A percentile compares a stretch with the other conserved stretches of the same genome.
These are phyloP conservation scores for Pholiota microspora DNA, from an alignment of 768 basidiomycete genomes.

Conservation along the genomic window DNA sequence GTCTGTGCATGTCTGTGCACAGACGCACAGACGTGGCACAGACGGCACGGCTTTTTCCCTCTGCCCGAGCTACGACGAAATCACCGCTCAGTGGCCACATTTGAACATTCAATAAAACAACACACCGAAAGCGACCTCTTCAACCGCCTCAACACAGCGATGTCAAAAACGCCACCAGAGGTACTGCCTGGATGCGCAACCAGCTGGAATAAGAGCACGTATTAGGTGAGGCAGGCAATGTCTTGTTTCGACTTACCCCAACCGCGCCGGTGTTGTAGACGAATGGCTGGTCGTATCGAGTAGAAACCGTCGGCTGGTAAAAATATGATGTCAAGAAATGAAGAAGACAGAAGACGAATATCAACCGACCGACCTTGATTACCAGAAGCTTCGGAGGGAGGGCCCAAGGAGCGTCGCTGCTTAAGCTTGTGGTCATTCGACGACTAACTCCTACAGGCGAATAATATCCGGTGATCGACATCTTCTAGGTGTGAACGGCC, in stretches of 20 bases:
- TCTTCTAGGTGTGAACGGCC: not conserved
- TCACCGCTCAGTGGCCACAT: not conserved
- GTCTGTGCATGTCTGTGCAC: too few relatives aligned
- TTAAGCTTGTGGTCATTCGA: too few relatives aligned
- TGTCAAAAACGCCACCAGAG: not conserved
- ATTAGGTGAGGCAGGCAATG: not conserved
- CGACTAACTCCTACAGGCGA: not conserved
- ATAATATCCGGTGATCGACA: not conserved
- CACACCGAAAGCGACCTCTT: not conserved
- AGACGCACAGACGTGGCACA: too few relatives aligned
- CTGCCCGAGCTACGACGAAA: not conserved
- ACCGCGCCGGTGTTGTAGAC: not conserved
- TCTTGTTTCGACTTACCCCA: not conserved
- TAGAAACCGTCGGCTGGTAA: not conserved
- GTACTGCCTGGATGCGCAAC: not conserved
- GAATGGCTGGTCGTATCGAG: constrained; percentile 1
- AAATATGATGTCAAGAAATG: not conserved
- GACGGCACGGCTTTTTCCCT: too few relatives aligned
- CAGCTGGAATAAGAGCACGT: not conserved
- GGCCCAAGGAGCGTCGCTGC: not conserved
- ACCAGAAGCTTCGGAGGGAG: not conserved
- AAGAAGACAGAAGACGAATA: not conserved
- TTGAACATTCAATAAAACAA: not conserved
- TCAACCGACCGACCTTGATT: not conserved
- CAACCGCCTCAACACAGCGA: not conserved